Percentiles rank a stretch among this genome's conserved stretches.
Conservation (phyloP, 495 filamentous ascomycete species). For the Talaromyces nanjingensis region DNA sequence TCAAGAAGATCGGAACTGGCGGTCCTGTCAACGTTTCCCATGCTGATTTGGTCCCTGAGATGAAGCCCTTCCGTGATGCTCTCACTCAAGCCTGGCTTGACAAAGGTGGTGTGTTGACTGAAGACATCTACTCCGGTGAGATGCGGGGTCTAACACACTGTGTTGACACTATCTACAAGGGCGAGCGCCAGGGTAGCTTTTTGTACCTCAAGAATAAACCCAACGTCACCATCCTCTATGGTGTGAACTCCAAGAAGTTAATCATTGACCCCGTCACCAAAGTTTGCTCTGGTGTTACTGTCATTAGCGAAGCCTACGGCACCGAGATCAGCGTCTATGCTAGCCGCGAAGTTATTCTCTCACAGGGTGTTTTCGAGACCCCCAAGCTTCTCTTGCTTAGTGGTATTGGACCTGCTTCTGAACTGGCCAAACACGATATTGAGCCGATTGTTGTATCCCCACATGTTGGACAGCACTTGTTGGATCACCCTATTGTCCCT, state of each 20-base stretch:
- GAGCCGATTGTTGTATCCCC: constrained; percentile 35
- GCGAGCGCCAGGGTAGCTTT: constrained; percentile 46
- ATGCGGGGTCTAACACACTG: constrained; percentile 50
- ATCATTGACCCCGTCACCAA: constrained; percentile 40
- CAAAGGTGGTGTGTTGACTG: constrained; percentile 25
- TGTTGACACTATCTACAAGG: constrained; percentile 51
- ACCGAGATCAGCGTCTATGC: constrained; percentile 29
- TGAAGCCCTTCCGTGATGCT: constrained; percentile 43
- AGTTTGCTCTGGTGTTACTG: constrained; percentile 34
- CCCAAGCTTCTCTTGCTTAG: constrained; percentile 44
- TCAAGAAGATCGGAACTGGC: constrained; percentile 14
- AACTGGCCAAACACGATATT: constrained; percentile 45
- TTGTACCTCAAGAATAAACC: constrained; percentile 46
- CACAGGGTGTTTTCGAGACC: constrained; percentile 37
- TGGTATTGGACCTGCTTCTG: constrained; percentile 33
- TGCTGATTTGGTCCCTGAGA: constrained; percentile 18
- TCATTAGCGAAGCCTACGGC: constrained; percentile 31
- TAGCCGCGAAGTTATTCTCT: constrained; percentile 39
- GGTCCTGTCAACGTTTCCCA: constrained; percentile 47
- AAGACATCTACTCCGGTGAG: constrained; percentile 40
- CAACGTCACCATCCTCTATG: constrained; percentile 47
- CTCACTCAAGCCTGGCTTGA: constrained; percentile 49
- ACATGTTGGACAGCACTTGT: constrained; percentile 50
- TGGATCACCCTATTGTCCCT: constrained; percentile 48
- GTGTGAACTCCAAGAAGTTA: constrained; percentile 43